Evolutionary conservation across 176 grass and related monocot species (phyloP), one percentile per base, ranked within the genome.

Genomic region (Oryza meyeriana): DNA sequence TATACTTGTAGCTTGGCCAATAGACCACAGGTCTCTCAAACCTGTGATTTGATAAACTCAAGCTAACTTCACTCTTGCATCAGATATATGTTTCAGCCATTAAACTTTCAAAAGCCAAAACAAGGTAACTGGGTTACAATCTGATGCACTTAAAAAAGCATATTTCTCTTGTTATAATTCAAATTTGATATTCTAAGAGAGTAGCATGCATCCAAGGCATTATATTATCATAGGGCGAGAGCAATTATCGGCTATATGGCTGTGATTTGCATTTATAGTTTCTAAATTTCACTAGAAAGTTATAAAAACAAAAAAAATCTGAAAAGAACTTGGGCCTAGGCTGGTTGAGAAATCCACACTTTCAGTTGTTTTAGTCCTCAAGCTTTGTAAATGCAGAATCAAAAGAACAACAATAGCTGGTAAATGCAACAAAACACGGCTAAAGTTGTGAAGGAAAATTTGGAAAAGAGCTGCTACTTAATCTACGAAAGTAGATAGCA

Each of bases 21-120:
- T 95, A 95, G 87, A 95, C 79, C 85, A 88, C 87, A 95, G 82
- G 64, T 80, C 74, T 82, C 94, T 93, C 86, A 77, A 84, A 91
- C 72, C 86, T 86, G 88, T 70, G 86, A 38, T 89, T 78, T 93
- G 88, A 97, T 93, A 97, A 85, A 87, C 88, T 81, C 86, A 89
- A 90, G 90, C 80, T 73, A 44, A 44, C 69, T 78, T 93, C 69
- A 31, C 74, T 97, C 22, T 97, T 73, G 94, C 88, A 93, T 97
- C 88, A 89, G 47, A 88, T 28, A 83, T 48, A 75, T 74, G 86
- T 82, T 87, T 90, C 39, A 58, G 85, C 90, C 83, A 78, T 84
- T 58, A 69, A 75, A 83, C 78, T 84, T 81, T 70, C 12, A 74
- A 69, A 70, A 69, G 81, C 85, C 80, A 88, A 95, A 91, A 86